A percentile compares a stretch with the other conserved stretches of the same genome.
Evolutionary conservation across 345 rosid genomes (phyloP).

Genomic region (sweet orange (Citrus sinensis)): DVS_A1.0 CM039164.1:24958501-24959000

Average conservation of each 20-base stretch:
- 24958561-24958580: not conserved
- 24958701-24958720: not conserved
- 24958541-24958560: not conserved
- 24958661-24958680: not conserved
- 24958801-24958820: not conserved
- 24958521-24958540: not conserved
- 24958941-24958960: conserved; percentile 22
- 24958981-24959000: not conserved
- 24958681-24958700: not conserved
- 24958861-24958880: conserved; percentile 38
- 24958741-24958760: no score
- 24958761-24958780: not conserved
- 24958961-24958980: conserved; percentile 37
- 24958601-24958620: not conserved
- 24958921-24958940: conserved; percentile 39
- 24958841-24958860: not conserved
- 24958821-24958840: not conserved
- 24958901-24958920: conserved; percentile 55
- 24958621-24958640: not conserved
- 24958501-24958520: not conserved
- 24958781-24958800: no score
- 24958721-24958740: not conserved
- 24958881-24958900: conserved; percentile 64
- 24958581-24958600: not conserved
- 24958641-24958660: not conserved